Evolutionary conservation across 345 rosid species (phyloP).

Genomic region (Arabis hirsuta): DNA sequence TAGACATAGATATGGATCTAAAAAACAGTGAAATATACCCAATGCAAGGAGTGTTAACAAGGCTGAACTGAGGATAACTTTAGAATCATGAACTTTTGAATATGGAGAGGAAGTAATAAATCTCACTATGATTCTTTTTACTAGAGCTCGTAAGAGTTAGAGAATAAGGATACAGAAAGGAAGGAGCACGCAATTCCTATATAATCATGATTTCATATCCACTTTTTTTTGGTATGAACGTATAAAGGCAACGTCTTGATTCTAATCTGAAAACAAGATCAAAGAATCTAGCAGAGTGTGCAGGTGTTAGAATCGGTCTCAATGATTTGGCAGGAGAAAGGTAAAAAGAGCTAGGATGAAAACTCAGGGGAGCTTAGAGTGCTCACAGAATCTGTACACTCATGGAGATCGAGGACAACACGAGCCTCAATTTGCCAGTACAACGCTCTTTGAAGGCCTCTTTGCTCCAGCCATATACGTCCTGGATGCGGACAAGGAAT

Average conservation of each 20-base stretch:
- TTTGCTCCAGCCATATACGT: conserved; percentile 95
- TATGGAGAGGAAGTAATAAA: neutral
- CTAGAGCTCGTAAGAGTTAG: neutral
- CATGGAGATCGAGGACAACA: conserved; percentile 92
- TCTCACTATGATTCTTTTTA: neutral
- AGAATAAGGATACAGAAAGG: neutral
- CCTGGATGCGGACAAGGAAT: conserved; percentile 97
- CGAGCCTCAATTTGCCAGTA: conserved; percentile 99
- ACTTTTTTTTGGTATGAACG: neutral
- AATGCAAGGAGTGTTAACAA: neutral
- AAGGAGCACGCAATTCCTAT: neutral
- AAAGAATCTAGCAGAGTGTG: too few species aligned
- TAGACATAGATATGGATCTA: neutral
- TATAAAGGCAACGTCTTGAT: neutral
- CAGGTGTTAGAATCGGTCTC: too few species aligned
- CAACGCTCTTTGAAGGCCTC: conserved; percentile 88
- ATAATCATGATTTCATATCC: neutral
- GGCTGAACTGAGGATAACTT: neutral
- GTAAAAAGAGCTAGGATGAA: neutral
- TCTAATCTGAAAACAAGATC: too few species aligned
- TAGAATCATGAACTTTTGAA: neutral
- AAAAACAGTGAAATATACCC: neutral
- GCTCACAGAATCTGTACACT: conserved; percentile 66
- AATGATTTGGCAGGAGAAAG: neutral
- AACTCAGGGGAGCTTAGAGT: neutral